Conservation (phyloP, 2,329 filamentous ascomycete genomes). For the Talaromyces sp. region DNA sequence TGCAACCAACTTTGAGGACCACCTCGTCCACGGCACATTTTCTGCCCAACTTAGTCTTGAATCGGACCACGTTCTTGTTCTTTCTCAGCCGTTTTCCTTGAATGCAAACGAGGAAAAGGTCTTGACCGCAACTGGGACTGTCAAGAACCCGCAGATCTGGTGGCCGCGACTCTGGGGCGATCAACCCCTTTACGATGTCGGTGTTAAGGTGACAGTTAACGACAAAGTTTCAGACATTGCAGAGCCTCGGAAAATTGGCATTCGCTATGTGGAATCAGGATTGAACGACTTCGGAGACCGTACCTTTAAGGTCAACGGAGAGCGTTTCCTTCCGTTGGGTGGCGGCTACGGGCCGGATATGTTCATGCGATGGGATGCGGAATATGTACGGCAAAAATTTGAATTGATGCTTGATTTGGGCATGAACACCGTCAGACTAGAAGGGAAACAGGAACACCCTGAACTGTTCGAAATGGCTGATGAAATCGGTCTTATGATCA, state of each 20-base stretch:
- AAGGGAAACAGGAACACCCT: conserved; percentile 62
- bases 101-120: conserved; percentile 35
- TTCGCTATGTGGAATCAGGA: conserved; percentile 50
- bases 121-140: conserved; percentile 31
- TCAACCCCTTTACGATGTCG: conserved; percentile 49
- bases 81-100: conserved; percentile 35
- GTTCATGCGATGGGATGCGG: conserved; percentile 54
- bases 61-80: conserved; percentile 11
- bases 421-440: conserved; percentile 59
- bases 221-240: conserved; percentile 30
- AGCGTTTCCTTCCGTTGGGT: conserved; percentile 58
- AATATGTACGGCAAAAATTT: conserved; percentile 48
- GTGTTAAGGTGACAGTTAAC: conserved; percentile 24
- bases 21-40: conserved; percentile 16
- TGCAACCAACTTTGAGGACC: conserved; percentile 30
- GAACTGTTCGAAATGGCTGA: conserved; percentile 58
- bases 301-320: conserved; percentile 52
- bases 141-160: conserved; percentile 52
- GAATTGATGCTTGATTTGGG: conserved; percentile 57
- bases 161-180: conserved; percentile 59
- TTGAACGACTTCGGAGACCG: conserved; percentile 53
- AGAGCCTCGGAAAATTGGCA: conserved; percentile 43
- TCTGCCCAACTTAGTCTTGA: conserved; percentile 17
- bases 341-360: conserved; percentile 59
- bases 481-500: conserved; percentile 56